Base-by-base conservation (phyloP, 2,329 filamentous ascomycete species). In the Dothidotthia symphoricarpi region DNA sequence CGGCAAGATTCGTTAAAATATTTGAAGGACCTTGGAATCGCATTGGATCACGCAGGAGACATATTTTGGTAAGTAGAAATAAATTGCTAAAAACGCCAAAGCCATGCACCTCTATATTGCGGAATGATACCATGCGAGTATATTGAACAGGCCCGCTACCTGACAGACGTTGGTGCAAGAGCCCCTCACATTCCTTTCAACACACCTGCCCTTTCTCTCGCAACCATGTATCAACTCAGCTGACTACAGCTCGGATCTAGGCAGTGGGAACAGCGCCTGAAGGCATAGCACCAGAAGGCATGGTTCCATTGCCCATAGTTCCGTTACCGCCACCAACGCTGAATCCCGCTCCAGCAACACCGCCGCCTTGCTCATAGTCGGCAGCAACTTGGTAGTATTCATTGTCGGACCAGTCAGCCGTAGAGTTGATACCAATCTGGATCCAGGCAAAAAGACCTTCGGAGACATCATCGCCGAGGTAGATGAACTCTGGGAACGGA, bases 371-470 rank as follows among this genome's bases (percentile, higher is more conserved):
- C 14, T 55, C 46, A 16, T 51, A 56, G 9, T 40, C 43, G 24
- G 53, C 50, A 34, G 51, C 49, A 28, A 54, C 45, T 10, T 32
- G 41, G 28, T 53, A 56, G 39, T 51, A 49, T 9, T 50, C 42
- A 24, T 53, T 45, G 27, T 44, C 43, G 14, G 38, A 43, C 28
- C 53, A 43, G 11, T 53, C 49, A 15, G 51, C 52, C n/a, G 39
- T 53, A 9, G 42, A 16, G 16, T 60, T 49, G 4, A 60, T 46
- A 22, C 57, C 57, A 13, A 62, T 46, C 16, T 44, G 34, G 28
- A 58, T 53, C 50, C 54, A 62, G 14, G 44, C 55, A 14, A 60
- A 41, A 9, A 61, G 33, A 11, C 57, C 58, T 34, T 61, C 57
- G 12, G 40, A 28, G 15, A 55, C 30, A 13, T 44, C 31, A 10